Base-by-base conservation (phyloP, 371 early-diverging fungal species). In the Apophysomyces elegans region DNA sequence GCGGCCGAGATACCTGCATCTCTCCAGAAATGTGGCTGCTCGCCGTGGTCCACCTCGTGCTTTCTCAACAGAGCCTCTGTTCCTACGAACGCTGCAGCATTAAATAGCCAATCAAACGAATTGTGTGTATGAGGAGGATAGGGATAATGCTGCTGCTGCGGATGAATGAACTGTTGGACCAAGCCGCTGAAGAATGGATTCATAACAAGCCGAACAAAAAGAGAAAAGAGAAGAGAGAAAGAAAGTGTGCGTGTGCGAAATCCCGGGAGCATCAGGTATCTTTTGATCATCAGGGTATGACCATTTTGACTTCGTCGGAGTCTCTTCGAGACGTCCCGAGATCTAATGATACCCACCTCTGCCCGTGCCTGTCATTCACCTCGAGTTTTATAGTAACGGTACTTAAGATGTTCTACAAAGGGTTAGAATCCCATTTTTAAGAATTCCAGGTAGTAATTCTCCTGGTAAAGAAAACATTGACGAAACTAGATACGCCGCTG, bases 31-130 rank as follows among this genome's bases (percentile, higher is more conserved):
- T 44, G 43, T 4, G 61, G 61, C n/a, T 61, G 37, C 18, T 61
- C 61, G 26, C 46, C 46, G 12, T 61, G n/a, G 5, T 61, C 46
- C 14, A 26, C 46, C 32, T 61, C 61, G 35, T 61, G 61, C 8
- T 36, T 14, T 21, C 45, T 61, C 6, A 61, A 26, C 1, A 61
- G 9, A 5, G 61, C 61, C 35, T 61, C 61, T 41, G 61, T 61
- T 26, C 61, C 61, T 39, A 47, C 61, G 45, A 61, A 61, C 16
- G 61, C 61, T 32, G 61, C 61, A 4, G 61, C 61, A 44, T 61
- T 61, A 5, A 61, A 9, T 5, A 61, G 45, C 32, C 39, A 44
- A 61, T 61, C 61, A 43, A 36, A 41, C 12, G 58, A 38, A 58
- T 11, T 58, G 37, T 35, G 14, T 58, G 38, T 7, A 38, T 26